Percentiles rank a stretch among this genome's conserved stretches.
Conservation (phyloP, 768 basidiomycete genomes). For the Antrodiella citrinella region DNA sequence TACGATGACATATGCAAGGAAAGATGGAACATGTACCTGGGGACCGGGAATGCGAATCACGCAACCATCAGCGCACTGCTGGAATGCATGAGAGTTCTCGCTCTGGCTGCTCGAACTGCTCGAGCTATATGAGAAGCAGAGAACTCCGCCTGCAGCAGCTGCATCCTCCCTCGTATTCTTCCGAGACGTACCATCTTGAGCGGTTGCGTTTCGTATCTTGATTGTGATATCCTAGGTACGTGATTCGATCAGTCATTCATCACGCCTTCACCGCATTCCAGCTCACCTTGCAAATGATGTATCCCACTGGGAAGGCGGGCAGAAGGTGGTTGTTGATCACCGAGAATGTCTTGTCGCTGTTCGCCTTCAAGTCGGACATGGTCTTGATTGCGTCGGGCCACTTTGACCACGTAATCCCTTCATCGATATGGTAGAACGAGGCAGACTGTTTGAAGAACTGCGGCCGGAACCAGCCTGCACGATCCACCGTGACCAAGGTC, state of each 20-base stretch:
- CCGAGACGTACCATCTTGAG: no score
- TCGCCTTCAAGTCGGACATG: neutral
- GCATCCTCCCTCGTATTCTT: neutral
- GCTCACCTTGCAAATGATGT: neutral
- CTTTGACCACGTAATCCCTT: neutral
- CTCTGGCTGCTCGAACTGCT: neutral
- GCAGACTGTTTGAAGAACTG: constrained; percentile 6
- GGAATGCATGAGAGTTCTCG: neutral
- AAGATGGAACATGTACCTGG: neutral
- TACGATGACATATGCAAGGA: neutral
- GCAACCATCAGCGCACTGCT: neutral
- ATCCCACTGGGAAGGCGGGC: neutral
- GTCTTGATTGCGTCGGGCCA: neutral
- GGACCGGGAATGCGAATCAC: neutral
- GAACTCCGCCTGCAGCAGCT: neutral
- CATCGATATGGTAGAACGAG: neutral
- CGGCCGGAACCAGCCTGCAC: constrained; percentile 6
- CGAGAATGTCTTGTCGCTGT: neutral
- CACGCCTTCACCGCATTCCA: neutral
- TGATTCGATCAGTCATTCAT: neutral
- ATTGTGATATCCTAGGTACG: neutral
- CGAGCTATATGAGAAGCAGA: neutral
- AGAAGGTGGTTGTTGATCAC: neutral
- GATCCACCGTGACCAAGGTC: constrained; percentile 3
- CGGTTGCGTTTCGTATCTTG: neutral